Conservation (phyloP, 192 early-diverging fungal genomes). For the Backusella circina region DNA sequence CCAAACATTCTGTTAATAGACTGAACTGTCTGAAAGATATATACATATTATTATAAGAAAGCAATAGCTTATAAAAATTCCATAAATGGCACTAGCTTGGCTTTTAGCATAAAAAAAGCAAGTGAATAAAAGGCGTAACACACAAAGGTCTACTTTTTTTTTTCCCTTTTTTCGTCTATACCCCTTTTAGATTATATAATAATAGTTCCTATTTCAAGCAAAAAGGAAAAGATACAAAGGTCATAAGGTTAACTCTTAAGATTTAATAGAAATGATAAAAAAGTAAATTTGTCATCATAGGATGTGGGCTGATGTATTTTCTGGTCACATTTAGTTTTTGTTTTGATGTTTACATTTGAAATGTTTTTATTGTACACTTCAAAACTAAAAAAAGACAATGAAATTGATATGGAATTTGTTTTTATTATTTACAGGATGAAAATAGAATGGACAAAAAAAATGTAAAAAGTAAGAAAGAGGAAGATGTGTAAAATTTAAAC, state of each 20-base stretch:
- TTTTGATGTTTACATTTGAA: not conserved
- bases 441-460: not conserved
- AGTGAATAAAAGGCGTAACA: not conserved
- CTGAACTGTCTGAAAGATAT: not conserved
- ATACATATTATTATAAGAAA: not conserved
- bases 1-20: not conserved
- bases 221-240: not conserved
- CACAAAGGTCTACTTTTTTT: not conserved
- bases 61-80: not conserved
- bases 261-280: not conserved
- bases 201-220: not conserved
- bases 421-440: constrained; percentile 11
- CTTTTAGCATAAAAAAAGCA: not conserved
- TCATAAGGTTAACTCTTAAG: not conserved
- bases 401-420: not conserved
- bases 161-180: not conserved
- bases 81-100: not conserved
- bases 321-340: not conserved
- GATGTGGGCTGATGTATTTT: not conserved
- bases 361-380: not conserved
- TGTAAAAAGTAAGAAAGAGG: not conserved
- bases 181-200: not conserved
- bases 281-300: not conserved
- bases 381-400: not conserved
- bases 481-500: not conserved